Evolutionary conservation across 441 rosid species (phyloP), one percentile per base, ranked within the genome.

Genomic region (Adansonia madagascariensis): DNA sequence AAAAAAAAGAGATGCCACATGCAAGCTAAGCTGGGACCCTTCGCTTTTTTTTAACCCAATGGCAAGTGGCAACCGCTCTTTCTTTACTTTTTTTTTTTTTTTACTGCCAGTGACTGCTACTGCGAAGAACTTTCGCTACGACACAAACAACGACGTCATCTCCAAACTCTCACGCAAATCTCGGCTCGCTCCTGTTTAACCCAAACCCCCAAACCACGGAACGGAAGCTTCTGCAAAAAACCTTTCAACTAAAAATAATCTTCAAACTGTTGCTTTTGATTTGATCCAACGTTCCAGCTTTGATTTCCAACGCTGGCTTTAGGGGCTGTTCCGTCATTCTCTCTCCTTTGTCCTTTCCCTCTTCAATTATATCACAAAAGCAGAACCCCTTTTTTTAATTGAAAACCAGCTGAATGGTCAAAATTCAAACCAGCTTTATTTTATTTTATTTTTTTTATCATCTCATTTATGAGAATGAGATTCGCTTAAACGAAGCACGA

Each of bases 161-260:
- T 14, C 73, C 73, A 12, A 47, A 69, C 55, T 67, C 53, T 41
- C 71, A 65, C 71, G 27, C 71, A 9, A 63, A 63, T 43, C 68
- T 65, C 24, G 49, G 8, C 39, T 31, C 18, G 0, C 11, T 31
- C 4, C 35, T 17, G 7, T 17, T 62, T 12, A 6, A 6, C 9
- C 18, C 3, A 14, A 62, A 59, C 39, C 39, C 22, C 22, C 6
- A 64, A 64, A 39, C 22, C 22, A 8, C 1, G 18, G 71, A 65
- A 65, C 39, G 39, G 39, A 35, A 35, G 39, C 64, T 60, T 59
- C 63, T 8, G 20, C 4, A 7, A 17, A n/a, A 35, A 35, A 0
- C 2, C 60, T 55, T 17, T 4, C 18, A 57, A 18, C 6, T 59
- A 59, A 57, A 20, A 56, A 17, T 62, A 57, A 57, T 57, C 62